Evolutionary conservation across 192 early-diverging fungal genomes (phyloP), one percentile per base, ranked within the genome.

Genomic region (Fimicolochytrium jonesii): DNA sequence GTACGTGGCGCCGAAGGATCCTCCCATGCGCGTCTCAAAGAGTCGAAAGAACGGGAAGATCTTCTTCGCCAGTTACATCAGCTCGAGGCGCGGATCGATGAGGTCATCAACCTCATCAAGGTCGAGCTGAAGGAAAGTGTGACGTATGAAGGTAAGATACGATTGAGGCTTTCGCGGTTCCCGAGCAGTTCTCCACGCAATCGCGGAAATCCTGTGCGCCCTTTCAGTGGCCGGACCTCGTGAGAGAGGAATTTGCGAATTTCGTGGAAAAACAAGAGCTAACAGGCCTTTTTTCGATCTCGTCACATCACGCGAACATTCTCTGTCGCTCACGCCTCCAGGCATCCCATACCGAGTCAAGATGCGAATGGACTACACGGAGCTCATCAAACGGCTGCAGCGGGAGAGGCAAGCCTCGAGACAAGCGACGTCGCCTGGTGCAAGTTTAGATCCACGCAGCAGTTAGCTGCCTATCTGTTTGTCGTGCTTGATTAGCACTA

Each of bases 321-420:
- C n/a, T n/a, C n/a, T n/a, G n/a, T n/a, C n/a, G n/a, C n/a, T n/a
- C n/a, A n/a, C n/a, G 25, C 23, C 48, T 50, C 6, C 11, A 80
- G 78, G 79, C 22, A 67, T 62, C 11, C 77, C 80, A 17, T 82
- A 82, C 63, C 37, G 60, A n/a, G 76, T 77, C 49, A 82, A 82
- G 52, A 82, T 82, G 75, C 79, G 75, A 52, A 36, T 29, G n/a
- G 80, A 82, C 55, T 82, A 82, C 41, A 34, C 56, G 3, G 75
- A 77, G 15, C 71, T 80, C 33, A 34, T 80, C 35, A 52, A 55
- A 28, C 17, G 52, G 3, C 29, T 55, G 45, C 47, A 51, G 26
- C 31, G 59, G 2, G 47, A 61, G 1, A 17, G 48, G 22, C 47
- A 37, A 17, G 37, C 37, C 17, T 17, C 9, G 37, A 39, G 17